These are phyloP conservation scores for Pestalotiopsis fici DNA, from an alignment of 2,329 filamentous ascomycete genomes.

Conservation along the genomic window DNA sequence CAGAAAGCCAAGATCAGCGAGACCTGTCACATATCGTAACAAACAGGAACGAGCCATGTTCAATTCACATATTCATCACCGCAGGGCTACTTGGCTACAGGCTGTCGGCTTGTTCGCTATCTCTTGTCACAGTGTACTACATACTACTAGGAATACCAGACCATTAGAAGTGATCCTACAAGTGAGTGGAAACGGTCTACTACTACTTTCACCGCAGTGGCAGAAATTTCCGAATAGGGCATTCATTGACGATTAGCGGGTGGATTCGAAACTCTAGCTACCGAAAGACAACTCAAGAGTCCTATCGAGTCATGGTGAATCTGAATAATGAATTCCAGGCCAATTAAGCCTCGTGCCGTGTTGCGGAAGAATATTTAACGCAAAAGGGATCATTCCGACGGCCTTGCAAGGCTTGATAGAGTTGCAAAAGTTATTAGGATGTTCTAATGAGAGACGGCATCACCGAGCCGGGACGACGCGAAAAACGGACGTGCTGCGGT, in stretches of 20 bases:
- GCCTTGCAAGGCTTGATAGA: neutral
- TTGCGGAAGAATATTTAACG: neutral
- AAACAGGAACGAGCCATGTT: neutral
- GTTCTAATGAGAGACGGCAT: neutral
- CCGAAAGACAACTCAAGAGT: neutral
- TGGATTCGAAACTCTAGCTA: constrained; percentile 2
- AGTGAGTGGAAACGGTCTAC: neutral
- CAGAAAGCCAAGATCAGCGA: neutral
- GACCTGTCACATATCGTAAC: neutral
- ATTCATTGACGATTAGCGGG: neutral
- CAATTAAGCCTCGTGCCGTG: neutral
- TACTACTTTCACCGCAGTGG: neutral
- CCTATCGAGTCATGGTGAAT: neutral
- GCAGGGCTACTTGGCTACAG: neutral
- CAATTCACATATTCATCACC: neutral
- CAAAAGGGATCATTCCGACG: neutral
- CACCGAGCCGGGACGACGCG: neutral
- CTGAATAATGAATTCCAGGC: neutral
- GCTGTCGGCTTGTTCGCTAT: neutral
- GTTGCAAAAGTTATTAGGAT: neutral
- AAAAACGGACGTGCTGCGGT: neutral
- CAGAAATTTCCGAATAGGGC: neutral
- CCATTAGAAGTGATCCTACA: neutral
- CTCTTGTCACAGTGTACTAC: neutral
- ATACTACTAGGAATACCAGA: too few species aligned